Conservation (phyloP, 257 asterid species). For the Salvia splendens region DNA sequence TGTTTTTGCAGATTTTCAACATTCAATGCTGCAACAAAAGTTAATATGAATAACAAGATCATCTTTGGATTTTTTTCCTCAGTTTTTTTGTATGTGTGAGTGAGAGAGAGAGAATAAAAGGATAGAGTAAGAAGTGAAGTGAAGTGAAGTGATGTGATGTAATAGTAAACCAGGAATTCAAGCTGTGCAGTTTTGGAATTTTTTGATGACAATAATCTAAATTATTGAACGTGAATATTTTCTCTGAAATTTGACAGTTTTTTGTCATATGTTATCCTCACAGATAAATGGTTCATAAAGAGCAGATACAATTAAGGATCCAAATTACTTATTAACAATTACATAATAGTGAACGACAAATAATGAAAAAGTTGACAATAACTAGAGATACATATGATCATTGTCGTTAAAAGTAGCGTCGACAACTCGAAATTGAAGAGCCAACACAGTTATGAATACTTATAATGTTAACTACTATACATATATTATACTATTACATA, state of each 20-base stretch:
- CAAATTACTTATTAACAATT: too few species aligned
- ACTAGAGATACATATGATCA: too few species aligned
- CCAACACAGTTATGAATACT: too few species aligned
- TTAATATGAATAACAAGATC: conserved; percentile 27
- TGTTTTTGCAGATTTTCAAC: conserved; percentile 32
- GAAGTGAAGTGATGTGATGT: conserved; percentile 31
- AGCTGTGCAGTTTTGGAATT: conserved; percentile 27
- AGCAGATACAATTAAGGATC: too few species aligned
- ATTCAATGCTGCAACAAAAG: conserved; percentile 45
- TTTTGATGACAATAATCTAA: neutral
- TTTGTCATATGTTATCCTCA: conserved; percentile 6
- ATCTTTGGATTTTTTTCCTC: neutral
- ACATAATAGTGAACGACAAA: too few species aligned
- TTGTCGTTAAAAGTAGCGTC: too few species aligned
- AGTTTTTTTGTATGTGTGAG: conserved; percentile 5
- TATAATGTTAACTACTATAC: too few species aligned
- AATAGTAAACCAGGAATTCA: conserved; percentile 19
- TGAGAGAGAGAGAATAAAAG: conserved; percentile 2
- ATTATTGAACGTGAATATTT: neutral
- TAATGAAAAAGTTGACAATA: too few species aligned
- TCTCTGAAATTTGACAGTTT: neutral
- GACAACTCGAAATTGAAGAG: too few species aligned
- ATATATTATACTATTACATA: too few species aligned
- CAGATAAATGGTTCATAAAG: too few species aligned
- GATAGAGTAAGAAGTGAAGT: conserved; percentile 23